phyloP scores from a whole-genome alignment of 768 basidiomycete genomes.

The Hypholoma fasciculare region DNA sequence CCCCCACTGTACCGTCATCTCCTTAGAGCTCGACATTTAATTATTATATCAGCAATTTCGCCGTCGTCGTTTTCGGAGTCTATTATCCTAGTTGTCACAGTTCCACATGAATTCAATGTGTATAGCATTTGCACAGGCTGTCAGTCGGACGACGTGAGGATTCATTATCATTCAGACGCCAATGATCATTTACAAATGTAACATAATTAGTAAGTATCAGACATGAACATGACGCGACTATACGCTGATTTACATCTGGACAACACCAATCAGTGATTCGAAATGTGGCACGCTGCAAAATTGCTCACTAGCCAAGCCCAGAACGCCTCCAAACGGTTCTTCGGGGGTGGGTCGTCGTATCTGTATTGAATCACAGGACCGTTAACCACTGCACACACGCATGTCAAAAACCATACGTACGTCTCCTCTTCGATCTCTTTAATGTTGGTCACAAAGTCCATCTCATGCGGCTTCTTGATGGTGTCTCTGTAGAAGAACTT shows the following conservation, averaged over 20 bases:
- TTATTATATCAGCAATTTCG: constrained; percentile 19
- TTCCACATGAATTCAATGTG: constrained; percentile 3
- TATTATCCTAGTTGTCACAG: neutral
- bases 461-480: constrained; percentile 54
- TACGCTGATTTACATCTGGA: constrained; percentile 15
- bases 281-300: neutral
- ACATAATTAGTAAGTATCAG: neutral
- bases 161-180: neutral
- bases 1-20: constrained; percentile 18
- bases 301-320: constrained; percentile 78
- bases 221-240: neutral
- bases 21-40: constrained; percentile 21
- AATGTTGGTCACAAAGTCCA: constrained; percentile 82
- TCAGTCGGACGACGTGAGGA: neutral
- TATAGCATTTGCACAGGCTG: neutral
- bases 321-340: constrained; percentile 64
- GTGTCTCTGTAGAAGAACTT: constrained; percentile 53
- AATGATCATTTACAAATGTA: neutral
- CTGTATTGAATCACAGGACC: constrained; percentile 21
- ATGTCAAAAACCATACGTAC: constrained; percentile 20
- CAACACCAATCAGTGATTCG: neutral
- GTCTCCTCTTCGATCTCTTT: constrained; percentile 69
- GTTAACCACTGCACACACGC: neutral
- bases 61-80: neutral
- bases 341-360: constrained; percentile 72